Evolutionary conservation across 73 alveolate genomes (phyloP).

Genomic region (Durusdinium trenchii): DNA sequence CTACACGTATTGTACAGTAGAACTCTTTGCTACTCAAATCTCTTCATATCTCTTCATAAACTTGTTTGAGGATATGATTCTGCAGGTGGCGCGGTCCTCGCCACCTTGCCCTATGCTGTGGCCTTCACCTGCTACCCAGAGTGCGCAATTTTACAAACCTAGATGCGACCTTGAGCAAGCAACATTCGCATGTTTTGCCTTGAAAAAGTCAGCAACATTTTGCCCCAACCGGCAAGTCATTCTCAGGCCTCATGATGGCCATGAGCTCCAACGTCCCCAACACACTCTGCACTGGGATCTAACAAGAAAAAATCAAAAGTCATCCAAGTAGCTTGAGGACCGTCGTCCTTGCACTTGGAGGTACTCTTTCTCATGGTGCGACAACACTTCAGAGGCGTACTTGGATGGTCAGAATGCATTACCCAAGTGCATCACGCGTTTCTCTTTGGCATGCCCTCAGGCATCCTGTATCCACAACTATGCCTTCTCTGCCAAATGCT

Average conservation of each 20-base stretch:
- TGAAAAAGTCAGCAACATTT: background rate
- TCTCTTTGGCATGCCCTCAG: no score
- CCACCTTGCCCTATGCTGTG: constrained; percentile 4
- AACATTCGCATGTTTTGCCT: background rate
- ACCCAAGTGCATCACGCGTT: no score
- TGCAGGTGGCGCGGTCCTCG: background rate
- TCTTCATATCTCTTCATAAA: background rate
- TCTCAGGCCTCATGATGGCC: no score
- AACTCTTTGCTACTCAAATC: background rate
- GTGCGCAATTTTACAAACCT: background rate
- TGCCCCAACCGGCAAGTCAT: no score
- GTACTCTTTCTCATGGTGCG: constrained; percentile 94
- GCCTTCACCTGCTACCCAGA: constrained; percentile 84
- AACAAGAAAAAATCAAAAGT: no score
- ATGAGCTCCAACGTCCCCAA: no score
- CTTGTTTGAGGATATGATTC: background rate
- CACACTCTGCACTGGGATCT: no score
- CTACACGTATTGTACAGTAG: no score
- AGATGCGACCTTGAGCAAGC: background rate
- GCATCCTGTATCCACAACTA: constrained; percentile 92
- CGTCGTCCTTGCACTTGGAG: background rate
- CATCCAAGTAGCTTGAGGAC: background rate
- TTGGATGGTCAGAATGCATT: no score
- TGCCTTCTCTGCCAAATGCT: constrained; percentile 55
- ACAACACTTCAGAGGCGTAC: constrained; percentile 77